These are phyloP conservation scores for Hirsutella rhossiliensis DNA, from an alignment of 2,329 filamentous ascomycete genomes.

Conservation along the genomic window DNA sequence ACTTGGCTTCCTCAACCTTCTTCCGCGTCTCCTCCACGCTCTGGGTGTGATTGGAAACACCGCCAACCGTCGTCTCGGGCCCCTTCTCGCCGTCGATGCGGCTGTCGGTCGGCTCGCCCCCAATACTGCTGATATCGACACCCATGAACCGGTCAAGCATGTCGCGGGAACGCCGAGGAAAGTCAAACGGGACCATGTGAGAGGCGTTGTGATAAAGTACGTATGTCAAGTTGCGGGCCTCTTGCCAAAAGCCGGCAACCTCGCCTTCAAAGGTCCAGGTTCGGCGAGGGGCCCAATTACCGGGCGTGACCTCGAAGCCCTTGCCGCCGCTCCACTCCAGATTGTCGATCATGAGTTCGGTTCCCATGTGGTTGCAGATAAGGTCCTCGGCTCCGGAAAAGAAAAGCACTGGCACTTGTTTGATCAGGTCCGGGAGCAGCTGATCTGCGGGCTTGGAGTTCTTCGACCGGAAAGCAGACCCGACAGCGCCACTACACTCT, in stretches of 20 bases:
- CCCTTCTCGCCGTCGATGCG: slow-evolving; percentile 78
- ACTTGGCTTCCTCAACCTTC: slow-evolving; percentile 69
- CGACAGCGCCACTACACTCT: slow-evolving; percentile 77
- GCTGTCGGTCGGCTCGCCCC: slow-evolving; percentile 66
- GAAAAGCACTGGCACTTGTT: slow-evolving; percentile 66
- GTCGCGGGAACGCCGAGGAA: slow-evolving; percentile 72
- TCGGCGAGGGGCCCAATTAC: slow-evolving; percentile 80
- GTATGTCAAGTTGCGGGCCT: slow-evolving; percentile 90
- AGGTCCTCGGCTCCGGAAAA: slow-evolving; percentile 92
- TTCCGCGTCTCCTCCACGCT: slow-evolving; percentile 45
- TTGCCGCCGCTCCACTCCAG: slow-evolving; percentile 86
- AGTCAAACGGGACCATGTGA: slow-evolving; percentile 97
- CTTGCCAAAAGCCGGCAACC: slow-evolving; percentile 81
- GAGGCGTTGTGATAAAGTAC: slow-evolving; percentile 90
- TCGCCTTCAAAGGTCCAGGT: slow-evolving; percentile 92
- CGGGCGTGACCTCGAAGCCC: slow-evolving; percentile 79
- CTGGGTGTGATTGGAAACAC: slow-evolving; percentile 42
- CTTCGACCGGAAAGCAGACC: slow-evolving; percentile 53
- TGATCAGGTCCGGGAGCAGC: slow-evolving; percentile 66
- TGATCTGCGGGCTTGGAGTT: slow-evolving; percentile 63
- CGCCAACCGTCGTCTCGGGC: slow-evolving; percentile 64
- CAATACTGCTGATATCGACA: slow-evolving; percentile 82
- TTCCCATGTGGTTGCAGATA: slow-evolving; percentile 95
- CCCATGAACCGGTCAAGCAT: slow-evolving; percentile 97
- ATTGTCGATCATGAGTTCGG: slow-evolving; percentile 79